Conservation (phyloP, 495 filamentous ascomycete species). For the Astrothelium subdiscretum region DNA sequence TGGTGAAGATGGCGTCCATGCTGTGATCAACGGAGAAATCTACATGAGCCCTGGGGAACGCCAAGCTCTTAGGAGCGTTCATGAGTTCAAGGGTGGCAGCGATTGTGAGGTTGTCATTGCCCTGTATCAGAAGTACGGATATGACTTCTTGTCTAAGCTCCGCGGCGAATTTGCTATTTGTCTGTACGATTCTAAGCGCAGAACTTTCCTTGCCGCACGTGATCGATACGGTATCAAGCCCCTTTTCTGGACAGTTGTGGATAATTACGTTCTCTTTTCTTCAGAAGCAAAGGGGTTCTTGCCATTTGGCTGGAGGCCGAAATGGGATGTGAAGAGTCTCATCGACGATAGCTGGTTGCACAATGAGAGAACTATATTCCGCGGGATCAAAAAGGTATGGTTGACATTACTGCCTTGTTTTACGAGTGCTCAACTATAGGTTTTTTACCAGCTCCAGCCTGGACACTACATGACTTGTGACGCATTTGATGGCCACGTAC, state of each 20-base stretch:
- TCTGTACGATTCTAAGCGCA: conserved; percentile 33
- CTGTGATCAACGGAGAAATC: neutral
- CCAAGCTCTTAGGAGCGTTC: neutral
- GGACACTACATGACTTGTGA: conserved; percentile 27
- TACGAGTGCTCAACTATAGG: neutral
- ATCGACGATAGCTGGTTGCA: conserved; percentile 28
- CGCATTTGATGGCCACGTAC: conserved; percentile 16
- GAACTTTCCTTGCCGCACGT: conserved; percentile 33
- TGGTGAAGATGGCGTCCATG: neutral
- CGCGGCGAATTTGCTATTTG: conserved; percentile 42
- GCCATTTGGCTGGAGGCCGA: conserved; percentile 30
- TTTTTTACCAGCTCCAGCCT: conserved; percentile 12
- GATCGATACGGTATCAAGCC: conserved; percentile 46
- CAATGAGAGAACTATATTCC: conserved; percentile 34
- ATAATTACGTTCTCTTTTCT: conserved; percentile 28
- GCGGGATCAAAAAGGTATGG: conserved; percentile 33
- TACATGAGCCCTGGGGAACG: conserved; percentile 3
- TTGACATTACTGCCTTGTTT: neutral
- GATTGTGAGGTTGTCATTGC: conserved; percentile 42
- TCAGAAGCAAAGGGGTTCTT: conserved; percentile 39
- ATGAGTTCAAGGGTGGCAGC: conserved; percentile 29
- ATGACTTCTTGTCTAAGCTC: conserved; percentile 33
- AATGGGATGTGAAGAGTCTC: conserved; percentile 38
- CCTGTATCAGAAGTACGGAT: conserved; percentile 37
- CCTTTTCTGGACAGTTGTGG: conserved; percentile 34